Conservation (phyloP, 805 yeast species). For the Wickerhamiella hasegawae region DNA sequence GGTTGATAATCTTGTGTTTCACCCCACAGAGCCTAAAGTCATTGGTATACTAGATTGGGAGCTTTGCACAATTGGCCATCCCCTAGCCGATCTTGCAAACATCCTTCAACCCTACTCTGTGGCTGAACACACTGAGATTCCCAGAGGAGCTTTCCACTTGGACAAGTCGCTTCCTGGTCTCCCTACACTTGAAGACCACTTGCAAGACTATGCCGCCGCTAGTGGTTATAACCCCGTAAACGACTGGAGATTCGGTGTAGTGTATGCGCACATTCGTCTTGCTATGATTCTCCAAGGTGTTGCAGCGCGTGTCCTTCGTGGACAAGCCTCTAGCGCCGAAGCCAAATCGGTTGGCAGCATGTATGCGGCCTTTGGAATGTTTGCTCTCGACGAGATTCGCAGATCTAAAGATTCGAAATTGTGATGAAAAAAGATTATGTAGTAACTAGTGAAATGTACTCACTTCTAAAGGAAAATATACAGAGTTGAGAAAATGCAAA, state of each 20-base stretch:
- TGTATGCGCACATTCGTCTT: slow-evolving; percentile 38
- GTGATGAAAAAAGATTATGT: too few species aligned
- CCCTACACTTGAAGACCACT: slow-evolving; percentile 12
- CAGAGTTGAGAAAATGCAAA: too few species aligned
- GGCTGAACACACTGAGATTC: slow-evolving; percentile 18
- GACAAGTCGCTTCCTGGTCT: slow-evolving; percentile 15
- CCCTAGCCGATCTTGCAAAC: slow-evolving; percentile 45
- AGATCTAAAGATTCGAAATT: too few species aligned
- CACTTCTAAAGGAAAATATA: too few species aligned
- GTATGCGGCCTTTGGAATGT: slow-evolving; percentile 20
- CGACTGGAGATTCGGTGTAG: slow-evolving; percentile 36
- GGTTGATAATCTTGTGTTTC: slow-evolving; percentile 45
- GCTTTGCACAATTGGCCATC: slow-evolving; percentile 48
- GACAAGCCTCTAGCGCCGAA: slow-evolving; percentile 37
- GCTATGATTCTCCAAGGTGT: slow-evolving; percentile 48
- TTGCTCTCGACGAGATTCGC: too few species aligned
- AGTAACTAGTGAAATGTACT: too few species aligned
- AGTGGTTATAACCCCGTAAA: slow-evolving; percentile 29
- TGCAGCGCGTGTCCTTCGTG: slow-evolving; percentile 35
- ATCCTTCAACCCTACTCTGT: slow-evolving; percentile 37
- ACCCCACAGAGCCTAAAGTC: slow-evolving; percentile 34
- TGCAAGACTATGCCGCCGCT: slow-evolving; percentile 17
- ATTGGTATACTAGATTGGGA: slow-evolving; percentile 53
- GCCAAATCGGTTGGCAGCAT: slow-evolving; percentile 28
- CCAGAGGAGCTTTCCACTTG: slow-evolving; percentile 14